Evolutionary conservation across 2,329 filamentous ascomycete species (phyloP).

Genomic region (Periconia sp.): DNA sequence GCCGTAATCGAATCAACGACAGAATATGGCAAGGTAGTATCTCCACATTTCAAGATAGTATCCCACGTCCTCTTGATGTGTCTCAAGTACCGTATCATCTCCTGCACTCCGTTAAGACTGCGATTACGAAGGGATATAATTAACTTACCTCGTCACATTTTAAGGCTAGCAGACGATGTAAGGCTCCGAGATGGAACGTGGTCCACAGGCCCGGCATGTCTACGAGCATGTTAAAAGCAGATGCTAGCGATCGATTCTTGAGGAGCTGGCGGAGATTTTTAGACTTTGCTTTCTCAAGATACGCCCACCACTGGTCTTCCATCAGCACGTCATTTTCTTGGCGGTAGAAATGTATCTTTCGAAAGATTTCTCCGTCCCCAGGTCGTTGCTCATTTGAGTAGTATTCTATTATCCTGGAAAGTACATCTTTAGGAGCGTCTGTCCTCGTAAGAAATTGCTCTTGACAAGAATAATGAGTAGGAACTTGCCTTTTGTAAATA

Average conservation of each 20-base stretch:
- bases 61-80: conserved; percentile 14
- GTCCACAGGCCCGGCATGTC: conserved; percentile 26
- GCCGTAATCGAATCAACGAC: conserved; percentile 13
- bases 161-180: conserved; percentile 23
- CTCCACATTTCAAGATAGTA: conserved; percentile 11
- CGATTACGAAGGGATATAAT: neutral
- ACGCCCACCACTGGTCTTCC: conserved; percentile 22
- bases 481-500: conserved; percentile 22
- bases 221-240: conserved; percentile 21
- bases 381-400: conserved; percentile 21
- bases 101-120: conserved; percentile 11
- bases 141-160: conserved; percentile 24
- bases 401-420: conserved; percentile 16
- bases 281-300: conserved; percentile 21
- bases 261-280: conserved; percentile 25
- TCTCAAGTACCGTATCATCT: conserved; percentile 22
- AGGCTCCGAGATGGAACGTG: conserved; percentile 22
- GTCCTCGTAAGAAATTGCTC: neutral
- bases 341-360: conserved; percentile 25
- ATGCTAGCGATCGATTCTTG: conserved; percentile 11
- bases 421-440: conserved; percentile 13
- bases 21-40: conserved; percentile 7
- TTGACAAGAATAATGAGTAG: conserved; percentile 2
- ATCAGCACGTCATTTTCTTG: conserved; percentile 11
- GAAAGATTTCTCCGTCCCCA: conserved; percentile 25